Base-by-base conservation (phyloP, 257 asterid species). In the Plantago ovata region DNA sequence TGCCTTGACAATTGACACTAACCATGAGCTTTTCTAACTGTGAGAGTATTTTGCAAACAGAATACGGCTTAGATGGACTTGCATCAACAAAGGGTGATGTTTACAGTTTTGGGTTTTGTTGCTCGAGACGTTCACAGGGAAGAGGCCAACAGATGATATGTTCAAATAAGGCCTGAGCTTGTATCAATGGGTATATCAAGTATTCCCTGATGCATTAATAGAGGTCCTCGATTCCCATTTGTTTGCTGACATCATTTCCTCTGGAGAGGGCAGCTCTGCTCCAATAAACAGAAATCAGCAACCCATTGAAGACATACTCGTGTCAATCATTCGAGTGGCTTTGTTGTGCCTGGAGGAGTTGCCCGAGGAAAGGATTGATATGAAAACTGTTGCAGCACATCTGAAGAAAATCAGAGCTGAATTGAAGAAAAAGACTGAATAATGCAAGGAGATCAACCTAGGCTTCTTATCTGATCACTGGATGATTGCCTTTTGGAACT, bases 71-170 rank as follows among this genome's bases (percentile, higher is more conserved):
- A 41, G 77, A 72, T 14, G 81, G 84, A 4, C 72, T 53, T 10
- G 72, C 71, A 24, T 74, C 78, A 10, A 65, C 76, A 3, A 58
- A 56, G 64, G 60, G 69, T 9, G 84, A 74, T 62, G 69, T 78
- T 6, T 78, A 78, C 68, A 74, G 84, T 61, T 74, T 64, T 44
- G 81, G 81, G 38, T 78, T 61, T 49, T 78, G 66, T 48, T 78
- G 65, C 71, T 74, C 0, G 80, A 72, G 75, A 69, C 71, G 18
- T 72, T 72, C 61, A 67, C 79, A 12, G 67, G 77, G 54, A 72
- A 79, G 66, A 72, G 77, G 49, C 77, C 82, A 19, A 79, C 77
- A 0, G 71, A 69, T 13, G 65, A 51, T 16, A 63, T 66, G 70
- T 77, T 77, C 36, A 40, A 46, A 16, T 73, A 64, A 64, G 69